These are phyloP conservation scores for Phaffia rhodozyma DNA, from an alignment of 1,284 basidiomycete species.

Conservation along the genomic window DNA sequence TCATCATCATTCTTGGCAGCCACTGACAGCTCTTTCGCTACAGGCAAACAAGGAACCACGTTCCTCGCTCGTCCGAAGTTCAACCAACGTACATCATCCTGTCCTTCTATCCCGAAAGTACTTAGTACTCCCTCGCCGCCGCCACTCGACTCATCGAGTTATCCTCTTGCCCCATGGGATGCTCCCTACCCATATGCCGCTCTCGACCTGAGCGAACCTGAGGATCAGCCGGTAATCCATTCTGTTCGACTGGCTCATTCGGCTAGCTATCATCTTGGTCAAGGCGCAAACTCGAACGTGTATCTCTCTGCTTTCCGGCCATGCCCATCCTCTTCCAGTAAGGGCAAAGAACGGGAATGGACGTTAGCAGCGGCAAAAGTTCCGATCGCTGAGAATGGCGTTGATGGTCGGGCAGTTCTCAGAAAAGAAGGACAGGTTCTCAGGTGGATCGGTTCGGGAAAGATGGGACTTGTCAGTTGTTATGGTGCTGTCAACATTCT, in stretches of 20 bases:
- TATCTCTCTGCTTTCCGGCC: constrained; percentile 25
- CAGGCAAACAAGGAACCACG: no score
- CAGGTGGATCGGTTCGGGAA: constrained; percentile 1
- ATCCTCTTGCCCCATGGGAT: constrained; percentile 23
- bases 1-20: background rate
- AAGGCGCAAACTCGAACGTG: constrained; percentile 38
- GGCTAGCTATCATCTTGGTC: constrained; percentile 33
- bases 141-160: constrained; percentile 17
- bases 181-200: constrained; percentile 27
- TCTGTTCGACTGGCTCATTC: constrained; percentile 27
- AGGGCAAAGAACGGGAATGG: constrained; percentile 25
- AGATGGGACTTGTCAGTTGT: constrained; percentile 6
- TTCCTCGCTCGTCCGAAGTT: background rate
- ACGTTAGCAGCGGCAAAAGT: constrained; percentile 38
- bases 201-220: constrained; percentile 21
- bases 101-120: background rate
- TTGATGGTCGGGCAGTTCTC: constrained; percentile 19
- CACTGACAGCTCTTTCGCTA: no score
- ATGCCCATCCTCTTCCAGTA: constrained; percentile 27
- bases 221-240: background rate
- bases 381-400: constrained; percentile 30
- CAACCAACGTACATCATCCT: background rate
- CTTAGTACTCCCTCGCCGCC: constrained; percentile 27
- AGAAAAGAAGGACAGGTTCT: constrained; percentile 10
- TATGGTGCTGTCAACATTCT: constrained; percentile 18